Evolutionary conservation across 2,329 filamentous ascomycete species (phyloP).

Genomic region (Colletotrichum sp.): DNA sequence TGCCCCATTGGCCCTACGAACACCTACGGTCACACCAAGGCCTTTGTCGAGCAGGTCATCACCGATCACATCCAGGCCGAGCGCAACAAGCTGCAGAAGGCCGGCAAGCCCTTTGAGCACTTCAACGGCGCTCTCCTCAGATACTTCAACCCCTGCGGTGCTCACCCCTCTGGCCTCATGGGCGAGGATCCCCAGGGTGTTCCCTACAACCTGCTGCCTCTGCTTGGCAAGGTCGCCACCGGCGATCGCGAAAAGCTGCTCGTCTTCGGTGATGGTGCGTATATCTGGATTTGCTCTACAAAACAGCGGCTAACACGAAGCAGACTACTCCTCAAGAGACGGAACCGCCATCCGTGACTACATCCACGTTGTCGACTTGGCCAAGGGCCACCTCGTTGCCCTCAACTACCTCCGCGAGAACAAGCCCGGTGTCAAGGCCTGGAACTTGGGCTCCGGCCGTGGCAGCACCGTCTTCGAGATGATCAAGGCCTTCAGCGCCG

Average conservation of each 20-base stretch:
- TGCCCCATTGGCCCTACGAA: constrained; percentile 97
- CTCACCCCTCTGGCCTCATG: constrained; percentile 95
- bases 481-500: constrained; percentile 89
- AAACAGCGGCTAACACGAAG: constrained; percentile 22
- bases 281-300: fast-evolving
- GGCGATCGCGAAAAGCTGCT: constrained; percentile 93
- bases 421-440: constrained; percentile 88
- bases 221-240: constrained; percentile 94
- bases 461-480: constrained; percentile 98
- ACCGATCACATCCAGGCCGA: constrained; percentile 89
- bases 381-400: constrained; percentile 84
- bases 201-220: constrained; percentile 92
- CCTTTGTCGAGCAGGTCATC: constrained; percentile 89
- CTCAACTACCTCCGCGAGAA: constrained; percentile 87
- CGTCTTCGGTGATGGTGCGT: constrained; percentile 89
- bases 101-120: constrained; percentile 75
- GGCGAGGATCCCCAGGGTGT: constrained; percentile 96
- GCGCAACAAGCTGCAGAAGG: constrained; percentile 82
- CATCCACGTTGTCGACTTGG: constrained; percentile 93
- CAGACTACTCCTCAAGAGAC: constrained; percentile 90
- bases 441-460: constrained; percentile 94
- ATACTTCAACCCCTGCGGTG: constrained; percentile 97
- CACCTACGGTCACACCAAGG: constrained; percentile 97
- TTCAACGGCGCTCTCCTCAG: constrained; percentile 94
- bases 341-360: constrained; percentile 97